Conservation (phyloP, 2,329 filamentous ascomycete genomes). For the Colletotrichum orchidophilum region DNA sequence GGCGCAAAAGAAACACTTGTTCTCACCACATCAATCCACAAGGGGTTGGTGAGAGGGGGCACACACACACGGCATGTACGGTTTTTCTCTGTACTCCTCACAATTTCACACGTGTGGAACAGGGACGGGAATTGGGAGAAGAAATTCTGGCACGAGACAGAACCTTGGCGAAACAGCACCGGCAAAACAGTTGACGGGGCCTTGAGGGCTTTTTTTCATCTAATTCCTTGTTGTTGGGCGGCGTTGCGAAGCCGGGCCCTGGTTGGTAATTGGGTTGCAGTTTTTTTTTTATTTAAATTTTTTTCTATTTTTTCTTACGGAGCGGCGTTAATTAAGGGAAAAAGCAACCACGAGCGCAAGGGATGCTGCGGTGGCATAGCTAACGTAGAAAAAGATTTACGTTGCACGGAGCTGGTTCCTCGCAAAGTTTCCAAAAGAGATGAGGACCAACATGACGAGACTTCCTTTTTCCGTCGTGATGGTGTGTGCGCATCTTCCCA, state of each 20-base stretch:
- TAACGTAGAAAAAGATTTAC: conserved; percentile 3
- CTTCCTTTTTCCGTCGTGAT: conserved; percentile 7
- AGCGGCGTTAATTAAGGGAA: conserved; percentile 24
- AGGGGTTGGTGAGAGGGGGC: neutral
- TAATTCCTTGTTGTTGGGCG: neutral
- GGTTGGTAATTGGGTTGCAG: conserved; percentile 25
- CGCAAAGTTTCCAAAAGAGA: neutral
- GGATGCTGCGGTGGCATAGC: conserved; percentile 6
- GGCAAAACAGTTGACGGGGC: conserved; percentile 20
- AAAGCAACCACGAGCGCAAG: conserved; percentile 25
- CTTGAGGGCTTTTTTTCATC: neutral
- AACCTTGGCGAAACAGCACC: conserved; percentile 28
- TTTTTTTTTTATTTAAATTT: neutral
- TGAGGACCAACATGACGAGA: neutral
- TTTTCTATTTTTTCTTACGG: neutral
- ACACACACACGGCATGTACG: neutral
- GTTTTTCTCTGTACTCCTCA: conserved; percentile 1
- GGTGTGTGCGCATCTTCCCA: conserved; percentile 2
- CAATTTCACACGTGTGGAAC: conserved; percentile 2
- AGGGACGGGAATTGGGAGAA: conserved; percentile 28
- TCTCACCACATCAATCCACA: neutral
- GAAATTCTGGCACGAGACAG: conserved; percentile 30
- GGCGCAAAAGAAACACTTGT: conserved; percentile 4
- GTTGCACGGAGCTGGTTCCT: conserved; percentile 1
- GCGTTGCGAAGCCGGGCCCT: conserved; percentile 5